phyloP scores from a whole-genome alignment of 805 yeast genomes.

The Saccharomycopsis babjevae region DNA sequence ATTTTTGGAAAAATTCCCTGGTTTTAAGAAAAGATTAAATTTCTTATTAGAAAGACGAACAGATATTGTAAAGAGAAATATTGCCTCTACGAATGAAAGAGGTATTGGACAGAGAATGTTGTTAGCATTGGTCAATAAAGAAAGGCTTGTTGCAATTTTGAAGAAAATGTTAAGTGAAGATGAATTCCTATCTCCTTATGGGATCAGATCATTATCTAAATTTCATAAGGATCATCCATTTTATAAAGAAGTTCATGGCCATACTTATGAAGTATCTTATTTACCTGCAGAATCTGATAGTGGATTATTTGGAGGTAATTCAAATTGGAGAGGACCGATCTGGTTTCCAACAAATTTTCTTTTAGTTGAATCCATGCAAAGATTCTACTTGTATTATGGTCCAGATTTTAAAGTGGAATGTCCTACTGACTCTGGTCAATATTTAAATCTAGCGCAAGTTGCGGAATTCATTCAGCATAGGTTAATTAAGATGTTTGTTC shows the following conservation, averaged over 20 bases:
- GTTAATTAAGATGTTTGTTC: slow-evolving; percentile 63
- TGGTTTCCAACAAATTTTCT: slow-evolving; percentile 92
- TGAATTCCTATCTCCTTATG: slow-evolving; percentile 76
- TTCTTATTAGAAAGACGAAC: slow-evolving; percentile 73
- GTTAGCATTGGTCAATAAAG: slow-evolving; percentile 71
- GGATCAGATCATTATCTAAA: slow-evolving; percentile 81
- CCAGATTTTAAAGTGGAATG: slow-evolving; percentile 76
- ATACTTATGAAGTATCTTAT: slow-evolving; percentile 58
- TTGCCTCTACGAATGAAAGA: slow-evolving; percentile 69
- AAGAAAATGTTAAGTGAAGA: slow-evolving; percentile 75
- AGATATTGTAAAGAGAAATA: slow-evolving; percentile 65
- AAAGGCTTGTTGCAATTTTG: slow-evolving; percentile 64
- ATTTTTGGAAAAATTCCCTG: slow-evolving; percentile 63
- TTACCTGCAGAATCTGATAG: slow-evolving; percentile 86
- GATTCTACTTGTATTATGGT: slow-evolving; percentile 84
- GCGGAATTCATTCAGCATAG: slow-evolving; percentile 88
- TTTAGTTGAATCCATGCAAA: slow-evolving; percentile 74
- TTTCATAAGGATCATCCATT: slow-evolving; percentile 79
- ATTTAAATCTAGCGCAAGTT: slow-evolving; percentile 71
- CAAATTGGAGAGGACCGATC: slow-evolving; percentile 96
- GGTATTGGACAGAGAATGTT: slow-evolving; percentile 79
- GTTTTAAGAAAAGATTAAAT: slow-evolving; percentile 68
- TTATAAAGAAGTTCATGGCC: slow-evolving; percentile 73
- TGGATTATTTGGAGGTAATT: slow-evolving; percentile 92
- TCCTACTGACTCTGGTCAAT: slow-evolving; percentile 75